These are phyloP conservation scores for Bryopsis sp. DNA, from an alignment of 139 green algal species.

Conservation along the genomic window DNA sequence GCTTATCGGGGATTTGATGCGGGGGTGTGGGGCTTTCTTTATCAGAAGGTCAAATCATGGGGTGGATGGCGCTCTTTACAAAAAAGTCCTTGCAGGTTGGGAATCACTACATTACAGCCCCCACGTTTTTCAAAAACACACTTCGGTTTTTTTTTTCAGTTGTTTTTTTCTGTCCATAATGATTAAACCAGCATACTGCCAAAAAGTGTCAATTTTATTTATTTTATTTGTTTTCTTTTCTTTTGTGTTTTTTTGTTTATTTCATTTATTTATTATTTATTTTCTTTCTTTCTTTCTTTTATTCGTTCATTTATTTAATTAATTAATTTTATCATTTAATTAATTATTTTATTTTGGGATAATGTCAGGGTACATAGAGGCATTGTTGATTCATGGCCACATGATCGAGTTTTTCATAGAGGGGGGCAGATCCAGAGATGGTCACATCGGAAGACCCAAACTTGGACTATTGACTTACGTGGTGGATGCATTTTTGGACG, in stretches of 20 bases:
- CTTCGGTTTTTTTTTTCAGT: too few species aligned
- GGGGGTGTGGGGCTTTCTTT: slow-evolving; percentile 36
- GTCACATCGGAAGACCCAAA: slow-evolving; percentile 28
- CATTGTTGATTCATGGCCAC: slow-evolving; percentile 27
- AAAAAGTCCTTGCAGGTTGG: slow-evolving; percentile 20
- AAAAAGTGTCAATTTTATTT: too few species aligned
- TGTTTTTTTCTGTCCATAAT: too few species aligned
- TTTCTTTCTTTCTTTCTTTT: too few species aligned
- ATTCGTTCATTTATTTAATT: too few species aligned
- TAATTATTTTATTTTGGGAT: not conserved
- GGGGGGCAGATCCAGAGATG: slow-evolving; percentile 34
- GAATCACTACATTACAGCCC: too few species aligned
- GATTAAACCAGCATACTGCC: too few species aligned
- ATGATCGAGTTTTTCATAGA: slow-evolving; percentile 41
- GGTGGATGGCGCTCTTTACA: slow-evolving; percentile 29
- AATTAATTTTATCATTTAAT: too few species aligned
- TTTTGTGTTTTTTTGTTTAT: too few species aligned
- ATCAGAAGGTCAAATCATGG: slow-evolving; percentile 27
- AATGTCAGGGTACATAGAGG: slow-evolving; percentile 28
- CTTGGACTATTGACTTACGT: slow-evolving; percentile 32
- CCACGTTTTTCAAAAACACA: too few species aligned
- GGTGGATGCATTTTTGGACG: slow-evolving; percentile 26
- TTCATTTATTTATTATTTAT: too few species aligned
- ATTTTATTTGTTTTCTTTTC: too few species aligned
- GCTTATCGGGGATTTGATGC: slow-evolving; percentile 27